Conservation (phyloP, 1,284 basidiomycete genomes). For the Somion occarium region DNA sequence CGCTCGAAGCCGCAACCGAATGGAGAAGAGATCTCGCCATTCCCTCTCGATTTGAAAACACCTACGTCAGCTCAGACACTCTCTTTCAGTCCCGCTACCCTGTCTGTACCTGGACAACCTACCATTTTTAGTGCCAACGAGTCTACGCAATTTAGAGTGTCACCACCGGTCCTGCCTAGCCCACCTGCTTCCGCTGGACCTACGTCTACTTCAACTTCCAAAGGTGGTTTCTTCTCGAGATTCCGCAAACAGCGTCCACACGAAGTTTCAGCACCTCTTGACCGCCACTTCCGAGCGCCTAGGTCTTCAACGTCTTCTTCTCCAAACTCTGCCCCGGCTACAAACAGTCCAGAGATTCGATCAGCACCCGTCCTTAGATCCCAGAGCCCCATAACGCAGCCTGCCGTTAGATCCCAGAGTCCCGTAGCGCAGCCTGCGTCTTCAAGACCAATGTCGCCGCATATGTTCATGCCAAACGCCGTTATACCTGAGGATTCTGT, state of each 20-base stretch:
- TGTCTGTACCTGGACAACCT: conserved; percentile 24
- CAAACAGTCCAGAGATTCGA: conserved; percentile 15
- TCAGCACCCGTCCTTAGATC: conserved; percentile 22
- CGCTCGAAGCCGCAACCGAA: conserved; percentile 51
- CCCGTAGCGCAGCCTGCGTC: conserved; percentile 11
- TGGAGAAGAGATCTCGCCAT: conserved; percentile 50
- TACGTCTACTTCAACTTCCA: conserved; percentile 46
- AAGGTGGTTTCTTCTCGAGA: conserved; percentile 65
- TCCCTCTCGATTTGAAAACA: conserved; percentile 33
- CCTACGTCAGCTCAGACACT: conserved; percentile 19
- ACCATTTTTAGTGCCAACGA: conserved; percentile 45
- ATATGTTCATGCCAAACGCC: conserved; percentile 8
- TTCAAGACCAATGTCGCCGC: conserved; percentile 19
- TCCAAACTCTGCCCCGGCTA: conserved; percentile 1
- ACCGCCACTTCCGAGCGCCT: conserved; percentile 11
- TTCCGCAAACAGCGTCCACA: conserved; percentile 60
- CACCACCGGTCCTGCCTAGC: conserved; percentile 35
- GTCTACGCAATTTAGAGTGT: conserved; percentile 42
- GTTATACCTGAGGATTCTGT: conserved; percentile 15
- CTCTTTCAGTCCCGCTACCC: conserved; percentile 18
- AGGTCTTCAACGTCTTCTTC: conserved; percentile 11
- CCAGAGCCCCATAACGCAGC: too few relatives aligned
- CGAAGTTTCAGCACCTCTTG: conserved; percentile 23
- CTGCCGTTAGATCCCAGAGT: too few relatives aligned
- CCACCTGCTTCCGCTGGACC: conserved; percentile 69